Conservation (phyloP, 2,329 filamentous ascomycete species). For the Cladosporium colombiae region DNA sequence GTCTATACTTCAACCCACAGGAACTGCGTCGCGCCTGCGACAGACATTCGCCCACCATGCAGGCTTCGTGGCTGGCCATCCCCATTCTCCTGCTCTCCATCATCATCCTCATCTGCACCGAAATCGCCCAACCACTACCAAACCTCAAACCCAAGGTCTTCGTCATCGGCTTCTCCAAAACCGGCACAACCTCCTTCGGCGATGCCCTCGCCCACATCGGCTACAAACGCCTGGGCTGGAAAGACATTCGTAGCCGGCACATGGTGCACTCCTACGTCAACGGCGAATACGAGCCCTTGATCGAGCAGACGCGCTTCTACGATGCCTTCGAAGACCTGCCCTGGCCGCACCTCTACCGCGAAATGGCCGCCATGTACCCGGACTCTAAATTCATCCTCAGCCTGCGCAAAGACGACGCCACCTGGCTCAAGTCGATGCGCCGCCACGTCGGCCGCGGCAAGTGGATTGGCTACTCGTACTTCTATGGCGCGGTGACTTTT, state of each 20-base stretch:
- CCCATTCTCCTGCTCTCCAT: slow-evolving; percentile 21
- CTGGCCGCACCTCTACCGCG: slow-evolving; percentile 33
- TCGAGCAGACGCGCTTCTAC: slow-evolving; percentile 31
- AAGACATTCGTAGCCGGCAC: slow-evolving; percentile 35
- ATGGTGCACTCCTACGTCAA: slow-evolving; percentile 34
- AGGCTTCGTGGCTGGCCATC: slow-evolving; percentile 14
- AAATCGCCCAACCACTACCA: slow-evolving; percentile 28
- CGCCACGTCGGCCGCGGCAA: slow-evolving; percentile 31
- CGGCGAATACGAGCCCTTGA: slow-evolving; percentile 27
- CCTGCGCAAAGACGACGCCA: slow-evolving; percentile 33
- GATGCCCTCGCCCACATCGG: slow-evolving; percentile 34
- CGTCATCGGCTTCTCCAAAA: slow-evolving; percentile 36
- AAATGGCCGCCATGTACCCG: slow-evolving; percentile 34
- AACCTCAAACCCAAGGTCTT: slow-evolving; percentile 35
- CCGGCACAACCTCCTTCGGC: slow-evolving; percentile 35
- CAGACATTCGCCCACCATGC: slow-evolving; percentile 4
- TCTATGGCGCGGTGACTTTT: slow-evolving; percentile 30
- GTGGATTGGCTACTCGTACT: slow-evolving; percentile 30
- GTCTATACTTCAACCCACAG: background rate
- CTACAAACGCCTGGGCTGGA: slow-evolving; percentile 36
- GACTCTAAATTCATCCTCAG: slow-evolving; percentile 35
- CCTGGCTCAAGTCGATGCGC: slow-evolving; percentile 34
- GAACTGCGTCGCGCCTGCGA: background rate
- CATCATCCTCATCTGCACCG: slow-evolving; percentile 24
- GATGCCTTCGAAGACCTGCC: slow-evolving; percentile 37